These are phyloP conservation scores for Metschnikowia arizonensis DNA, from an alignment of 805 yeast species.

Conservation along the genomic window DNA sequence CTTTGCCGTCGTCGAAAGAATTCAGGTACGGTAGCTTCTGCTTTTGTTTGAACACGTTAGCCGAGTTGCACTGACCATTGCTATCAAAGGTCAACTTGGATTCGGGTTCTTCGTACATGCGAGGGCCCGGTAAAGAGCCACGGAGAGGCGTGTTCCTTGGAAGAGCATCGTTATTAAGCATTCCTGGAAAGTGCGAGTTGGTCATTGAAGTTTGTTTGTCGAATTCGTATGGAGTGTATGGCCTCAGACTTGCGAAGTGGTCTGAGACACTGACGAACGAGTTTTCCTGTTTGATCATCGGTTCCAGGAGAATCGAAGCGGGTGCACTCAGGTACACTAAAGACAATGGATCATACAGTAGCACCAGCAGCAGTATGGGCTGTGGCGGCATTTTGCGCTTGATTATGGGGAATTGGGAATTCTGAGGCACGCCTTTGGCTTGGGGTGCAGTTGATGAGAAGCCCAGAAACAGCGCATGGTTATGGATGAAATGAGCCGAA, in stretches of 20 bases:
- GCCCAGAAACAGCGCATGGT: conserved; percentile 5
- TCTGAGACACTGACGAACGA: conserved; percentile 33
- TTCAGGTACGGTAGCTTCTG: background rate
- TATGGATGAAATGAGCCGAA: background rate
- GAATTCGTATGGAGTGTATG: conserved; percentile 17
- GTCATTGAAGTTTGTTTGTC: conserved; percentile 14
- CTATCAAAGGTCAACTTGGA: conserved; percentile 1
- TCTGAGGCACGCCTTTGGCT: conserved; percentile 8
- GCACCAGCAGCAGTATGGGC: no score
- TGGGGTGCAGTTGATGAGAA: conserved; percentile 8
- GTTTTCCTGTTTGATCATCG: conserved; percentile 22
- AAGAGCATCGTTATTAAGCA: background rate
- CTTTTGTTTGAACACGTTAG: background rate
- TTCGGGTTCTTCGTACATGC: conserved; percentile 1
- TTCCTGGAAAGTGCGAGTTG: conserved; percentile 8
- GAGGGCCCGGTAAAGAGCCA: background rate
- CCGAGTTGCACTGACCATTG: background rate
- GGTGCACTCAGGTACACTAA: conserved; percentile 12
- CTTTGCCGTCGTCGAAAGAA: background rate
- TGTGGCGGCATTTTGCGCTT: conserved; percentile 15
- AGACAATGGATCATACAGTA: conserved; percentile 17
- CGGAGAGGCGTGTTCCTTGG: background rate
- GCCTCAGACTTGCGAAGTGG: conserved; percentile 19
- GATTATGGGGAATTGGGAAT: conserved; percentile 10
- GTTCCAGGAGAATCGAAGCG: conserved; percentile 10